These are phyloP conservation scores for Medicago ruthenica DNA, from an alignment of 306 rosid genomes.

Conservation along the genomic window DNA sequence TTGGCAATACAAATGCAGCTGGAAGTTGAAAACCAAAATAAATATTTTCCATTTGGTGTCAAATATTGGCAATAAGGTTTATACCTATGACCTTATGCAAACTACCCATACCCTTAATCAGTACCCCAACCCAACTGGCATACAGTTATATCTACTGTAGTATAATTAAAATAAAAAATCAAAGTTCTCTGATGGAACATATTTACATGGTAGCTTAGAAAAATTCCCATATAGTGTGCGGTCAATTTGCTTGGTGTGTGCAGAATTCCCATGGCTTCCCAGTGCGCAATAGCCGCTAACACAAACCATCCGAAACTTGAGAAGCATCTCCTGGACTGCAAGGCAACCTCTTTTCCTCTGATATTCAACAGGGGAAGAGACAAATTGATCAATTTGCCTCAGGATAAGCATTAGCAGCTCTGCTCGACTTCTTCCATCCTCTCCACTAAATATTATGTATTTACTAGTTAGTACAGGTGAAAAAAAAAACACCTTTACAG, in stretches of 20 bases:
- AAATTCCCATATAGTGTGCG: conserved; percentile 71
- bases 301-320: conserved; percentile 88
- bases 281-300: conserved; percentile 80
- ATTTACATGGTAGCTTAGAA: conserved; percentile 88
- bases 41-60: conserved; percentile 9
- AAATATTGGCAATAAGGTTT: conserved; percentile 4
- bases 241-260: conserved; percentile 82
- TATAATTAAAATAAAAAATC: conserved; percentile 19
- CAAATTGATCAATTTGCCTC: conserved; percentile 93
- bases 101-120: neutral
- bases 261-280: conserved; percentile 89
- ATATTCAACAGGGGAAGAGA: conserved; percentile 83
- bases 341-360: conserved; percentile 93
- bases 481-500: neutral
- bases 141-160: conserved; percentile 11
- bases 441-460: conserved; percentile 70
- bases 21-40: conserved; percentile 43
- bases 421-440: conserved; percentile 98
- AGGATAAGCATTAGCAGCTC: conserved; percentile 84
- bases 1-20: conserved; percentile 93
- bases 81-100: neutral
- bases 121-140: conserved; percentile 10
- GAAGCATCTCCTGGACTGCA: conserved; percentile 95
- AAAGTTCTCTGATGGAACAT: conserved; percentile 38
- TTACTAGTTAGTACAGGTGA: conserved; percentile 45